A percentile compares a stretch with the other conserved stretches of the same genome.
Evolutionary conservation across 345 rosid genomes (phyloP).

Genomic region (Orychophragmus violaceus): DNA sequence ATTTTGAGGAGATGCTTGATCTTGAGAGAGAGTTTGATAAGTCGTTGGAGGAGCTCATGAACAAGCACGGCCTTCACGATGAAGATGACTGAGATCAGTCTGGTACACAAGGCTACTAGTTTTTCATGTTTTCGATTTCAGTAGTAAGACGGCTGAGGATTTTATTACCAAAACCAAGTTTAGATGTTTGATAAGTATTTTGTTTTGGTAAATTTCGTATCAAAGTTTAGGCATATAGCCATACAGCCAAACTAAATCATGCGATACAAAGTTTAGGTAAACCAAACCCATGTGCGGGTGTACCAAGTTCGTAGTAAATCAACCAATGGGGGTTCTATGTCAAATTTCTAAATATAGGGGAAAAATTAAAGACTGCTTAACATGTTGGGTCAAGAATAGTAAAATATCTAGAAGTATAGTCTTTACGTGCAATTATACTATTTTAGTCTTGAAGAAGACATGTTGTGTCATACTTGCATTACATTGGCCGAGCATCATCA

Average conservation of each 20-base stretch:
- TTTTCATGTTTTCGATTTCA: not conserved
- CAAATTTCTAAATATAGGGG: not conserved
- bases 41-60: slow-evolving; percentile 43
- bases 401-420: not conserved
- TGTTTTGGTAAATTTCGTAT: not conserved
- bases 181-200: not conserved
- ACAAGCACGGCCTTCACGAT: slow-evolving; percentile 34
- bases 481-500: slow-evolving; percentile 30
- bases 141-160: not conserved
- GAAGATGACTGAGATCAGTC: too few relatives aligned
- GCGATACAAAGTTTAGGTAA: not conserved
- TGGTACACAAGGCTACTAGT: not conserved
- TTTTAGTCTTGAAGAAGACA: not conserved
- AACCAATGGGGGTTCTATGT: not conserved
- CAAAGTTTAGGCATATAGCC: not conserved
- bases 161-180: not conserved
- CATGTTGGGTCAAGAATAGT: not conserved
- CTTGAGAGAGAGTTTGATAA: slow-evolving; percentile 45
- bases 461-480: slow-evolving; percentile 9
- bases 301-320: too few relatives aligned
- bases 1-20: slow-evolving; percentile 53
- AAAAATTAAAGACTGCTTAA: not conserved
- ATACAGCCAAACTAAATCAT: not conserved
- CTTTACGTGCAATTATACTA: not conserved
- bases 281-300: not conserved